A percentile compares a stretch with the other conserved stretches of the same genome.
Conservation (phyloP, 2,329 filamentous ascomycete species). For the Sordariomycetes sp. region DNA sequence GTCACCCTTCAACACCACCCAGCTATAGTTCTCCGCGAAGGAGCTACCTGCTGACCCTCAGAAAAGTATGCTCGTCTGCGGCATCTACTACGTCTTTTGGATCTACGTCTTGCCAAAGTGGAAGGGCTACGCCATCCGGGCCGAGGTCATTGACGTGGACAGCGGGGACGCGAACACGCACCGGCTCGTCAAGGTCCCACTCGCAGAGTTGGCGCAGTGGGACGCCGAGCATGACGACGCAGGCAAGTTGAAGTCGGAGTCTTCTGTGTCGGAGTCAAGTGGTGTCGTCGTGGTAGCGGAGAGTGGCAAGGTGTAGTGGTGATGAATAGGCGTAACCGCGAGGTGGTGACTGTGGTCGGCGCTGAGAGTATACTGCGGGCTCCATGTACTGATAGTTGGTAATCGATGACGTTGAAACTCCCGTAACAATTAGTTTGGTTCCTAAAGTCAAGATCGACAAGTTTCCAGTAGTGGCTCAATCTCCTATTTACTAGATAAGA, state of each 20-base stretch:
- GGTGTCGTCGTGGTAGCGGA: background rate
- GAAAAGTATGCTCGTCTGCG: conserved; percentile 34
- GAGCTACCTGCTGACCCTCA: background rate
- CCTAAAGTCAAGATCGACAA: no score
- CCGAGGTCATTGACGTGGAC: conserved; percentile 37
- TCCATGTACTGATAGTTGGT: no score
- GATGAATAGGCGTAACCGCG: no score
- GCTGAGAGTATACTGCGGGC: no score
- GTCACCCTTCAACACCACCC: conserved; percentile 13
- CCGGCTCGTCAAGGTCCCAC: conserved; percentile 37
- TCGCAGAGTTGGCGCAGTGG: conserved; percentile 37
- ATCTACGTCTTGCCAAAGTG: conserved; percentile 39
- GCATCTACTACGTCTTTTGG: conserved; percentile 45
- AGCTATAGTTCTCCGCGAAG: background rate
- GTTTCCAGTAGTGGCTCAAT: no score
- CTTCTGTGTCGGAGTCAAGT: background rate
- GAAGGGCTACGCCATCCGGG: conserved; percentile 38
- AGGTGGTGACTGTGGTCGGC: no score
- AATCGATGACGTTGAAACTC: no score
- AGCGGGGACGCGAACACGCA: conserved; percentile 28
- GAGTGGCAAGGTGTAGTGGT: background rate
- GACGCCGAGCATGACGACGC: conserved; percentile 42
- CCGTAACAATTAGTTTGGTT: no score
- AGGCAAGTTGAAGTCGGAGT: conserved; percentile 13
- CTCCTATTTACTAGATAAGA: no score